phyloP scores from a whole-genome alignment of 345 rosid species.

The Syzygium jambos region DNA sequence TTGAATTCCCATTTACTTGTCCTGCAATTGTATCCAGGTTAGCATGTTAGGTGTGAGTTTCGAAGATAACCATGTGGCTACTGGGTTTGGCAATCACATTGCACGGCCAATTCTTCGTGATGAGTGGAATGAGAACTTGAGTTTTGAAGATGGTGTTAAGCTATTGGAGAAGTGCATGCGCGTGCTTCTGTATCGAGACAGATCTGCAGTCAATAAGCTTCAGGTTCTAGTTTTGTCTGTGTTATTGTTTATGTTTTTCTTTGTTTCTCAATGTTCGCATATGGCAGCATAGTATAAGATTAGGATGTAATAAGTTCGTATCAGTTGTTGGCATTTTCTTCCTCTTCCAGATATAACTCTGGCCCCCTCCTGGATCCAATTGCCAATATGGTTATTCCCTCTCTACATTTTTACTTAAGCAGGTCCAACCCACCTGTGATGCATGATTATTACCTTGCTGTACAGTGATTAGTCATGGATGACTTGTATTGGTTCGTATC shows the following conservation, averaged over 20 bases:
- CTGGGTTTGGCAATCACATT: constrained; percentile 92
- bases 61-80: constrained; percentile 88
- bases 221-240: constrained; percentile 35
- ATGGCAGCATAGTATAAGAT: not conserved
- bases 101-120: constrained; percentile 88
- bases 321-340: not conserved
- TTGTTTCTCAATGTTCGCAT: not conserved
- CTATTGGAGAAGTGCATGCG: constrained; percentile 96
- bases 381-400: too few species aligned
- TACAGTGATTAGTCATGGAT: too few species aligned
- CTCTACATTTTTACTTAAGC: too few species aligned
- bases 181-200: constrained; percentile 86
- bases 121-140: constrained; percentile 85
- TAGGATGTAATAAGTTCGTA: not conserved
- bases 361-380: too few species aligned
- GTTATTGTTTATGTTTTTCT: not conserved
- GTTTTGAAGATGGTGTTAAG: constrained; percentile 84
- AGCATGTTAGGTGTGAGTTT: constrained; percentile 84
- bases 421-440: too few species aligned
- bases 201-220: constrained; percentile 88
- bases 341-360: not conserved
- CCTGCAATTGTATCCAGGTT: constrained; percentile 30
- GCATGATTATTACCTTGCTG: too few species aligned
- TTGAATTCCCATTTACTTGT: not conserved
- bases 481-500: not conserved